Evolutionary conservation across 139 green algal genomes (phyloP), one percentile per base, ranked within the genome.

Genomic region (Chlorella sp.): DNA sequence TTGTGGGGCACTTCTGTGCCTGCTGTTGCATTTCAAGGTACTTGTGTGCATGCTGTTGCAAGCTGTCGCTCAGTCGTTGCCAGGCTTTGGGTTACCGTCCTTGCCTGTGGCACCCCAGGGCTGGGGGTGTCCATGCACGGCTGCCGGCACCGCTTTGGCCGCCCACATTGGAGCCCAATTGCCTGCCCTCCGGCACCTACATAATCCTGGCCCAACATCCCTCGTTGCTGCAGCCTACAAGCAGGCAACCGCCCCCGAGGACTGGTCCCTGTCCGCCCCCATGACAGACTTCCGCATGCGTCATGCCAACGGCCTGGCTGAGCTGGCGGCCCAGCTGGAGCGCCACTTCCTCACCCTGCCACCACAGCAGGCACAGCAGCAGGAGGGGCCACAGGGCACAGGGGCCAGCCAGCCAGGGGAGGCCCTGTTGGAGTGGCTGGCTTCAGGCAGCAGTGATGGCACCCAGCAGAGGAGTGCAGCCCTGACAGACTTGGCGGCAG

Each of bases 201-300:
- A n/a, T n/a, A n/a, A n/a, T n/a, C n/a, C n/a, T n/a, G n/a, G n/a
- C n/a, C 32, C 32, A 42, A 15, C 73, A 7, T 16, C n/a, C 0
- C 73, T 37, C 28, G 73, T 39, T 7, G 36, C 78, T 66, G 32
- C 66, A 88, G 84, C 84, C 84, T 88, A 88, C 84, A 80, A 37
- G 42, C 71, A 11, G 4, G 91, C 93, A 60, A 94, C 92, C 18
- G 12, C 48, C 21, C 61, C 77, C 0, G 32, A 91, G 34, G 94
- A 97, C 83, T 95, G 92, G 90, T 30, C 21, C 69, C 83, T 91
- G 19, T n/a, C 86, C 9, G 90, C 91, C 0, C 21, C 81, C 30
- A 94, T 97, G 90, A 92, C 89, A 11, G 34, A 80, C 2, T 96
- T 91, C 82, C 92, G 96, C 91, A 94, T 96, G 91, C 92, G 96